phyloP scores from a whole-genome alignment of 805 yeast species.

The Pichia deserticola region DNA sequence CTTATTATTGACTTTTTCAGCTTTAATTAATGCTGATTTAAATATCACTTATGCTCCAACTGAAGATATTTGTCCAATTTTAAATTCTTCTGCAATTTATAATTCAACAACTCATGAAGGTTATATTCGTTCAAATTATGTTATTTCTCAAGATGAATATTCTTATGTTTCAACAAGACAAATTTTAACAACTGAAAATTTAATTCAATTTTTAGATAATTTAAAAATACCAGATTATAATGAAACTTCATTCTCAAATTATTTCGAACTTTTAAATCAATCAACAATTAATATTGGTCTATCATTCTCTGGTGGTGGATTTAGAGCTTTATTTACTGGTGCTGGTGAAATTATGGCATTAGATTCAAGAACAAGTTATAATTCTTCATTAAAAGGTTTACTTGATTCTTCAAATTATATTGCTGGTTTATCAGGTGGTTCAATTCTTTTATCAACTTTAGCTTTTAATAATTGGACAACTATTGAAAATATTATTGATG shows the following conservation, averaged over 20 bases:
- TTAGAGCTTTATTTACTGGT: conserved; percentile 75
- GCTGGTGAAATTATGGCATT: conserved; percentile 78
- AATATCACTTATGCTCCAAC: conserved; percentile 44
- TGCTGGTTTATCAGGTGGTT: conserved; percentile 73
- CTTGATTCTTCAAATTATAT: conserved; percentile 66
- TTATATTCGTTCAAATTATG: conserved; percentile 36
- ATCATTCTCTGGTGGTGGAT: conserved; percentile 79
- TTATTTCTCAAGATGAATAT: conserved; percentile 40
- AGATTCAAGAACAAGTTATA: conserved; percentile 58
- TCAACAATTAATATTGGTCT: conserved; percentile 41
- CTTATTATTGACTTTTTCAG: neutral
- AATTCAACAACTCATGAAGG: conserved; percentile 11
- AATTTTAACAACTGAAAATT: conserved; percentile 33
- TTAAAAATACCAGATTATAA: conserved; percentile 39
- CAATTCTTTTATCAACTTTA: conserved; percentile 65
- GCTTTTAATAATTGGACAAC: conserved; percentile 62
- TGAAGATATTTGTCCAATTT: conserved; percentile 39
- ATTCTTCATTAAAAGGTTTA: conserved; percentile 40
- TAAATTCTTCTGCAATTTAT: conserved; percentile 9
- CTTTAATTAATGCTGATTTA: neutral
- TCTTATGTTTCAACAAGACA: conserved; percentile 45
- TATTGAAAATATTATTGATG: conserved; percentile 44
- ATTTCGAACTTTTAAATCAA: conserved; percentile 27
- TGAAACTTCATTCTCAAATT: conserved; percentile 33
- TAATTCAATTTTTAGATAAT: conserved; percentile 38